A percentile compares a stretch with the other conserved stretches of the same genome.
phyloP scores from a whole-genome alignment of 352 stramenopile species.

The Phytophthora boehmeriae region DNA sequence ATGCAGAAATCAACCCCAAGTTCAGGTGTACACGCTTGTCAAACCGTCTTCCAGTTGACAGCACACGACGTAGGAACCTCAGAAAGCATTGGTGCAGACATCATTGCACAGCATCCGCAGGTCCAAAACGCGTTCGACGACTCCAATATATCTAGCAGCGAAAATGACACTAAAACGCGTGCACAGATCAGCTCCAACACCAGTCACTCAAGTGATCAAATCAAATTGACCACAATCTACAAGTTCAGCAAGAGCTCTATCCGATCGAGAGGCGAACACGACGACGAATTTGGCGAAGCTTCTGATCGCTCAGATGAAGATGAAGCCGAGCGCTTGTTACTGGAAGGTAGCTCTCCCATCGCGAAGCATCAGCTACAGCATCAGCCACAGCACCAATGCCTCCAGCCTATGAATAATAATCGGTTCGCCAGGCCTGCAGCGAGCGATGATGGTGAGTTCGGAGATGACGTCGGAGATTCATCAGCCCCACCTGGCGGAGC shows the following conservation, averaged over 20 bases:
- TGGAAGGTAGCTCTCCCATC: background rate
- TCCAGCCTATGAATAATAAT: background rate
- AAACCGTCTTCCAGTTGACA: background rate
- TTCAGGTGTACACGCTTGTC: background rate
- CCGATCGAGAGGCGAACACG: background rate
- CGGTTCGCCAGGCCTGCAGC: background rate
- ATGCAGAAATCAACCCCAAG: constrained; percentile 12
- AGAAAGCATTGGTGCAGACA: constrained; percentile 13
- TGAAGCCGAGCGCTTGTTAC: background rate
- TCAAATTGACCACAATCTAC: too few relatives aligned
- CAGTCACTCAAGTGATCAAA: too few relatives aligned
- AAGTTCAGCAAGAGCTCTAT: constrained; percentile 10
- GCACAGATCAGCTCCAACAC: too few relatives aligned
- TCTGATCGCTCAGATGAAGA: background rate
- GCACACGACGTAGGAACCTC: constrained; percentile 5
- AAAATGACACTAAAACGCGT: constrained; percentile 5
- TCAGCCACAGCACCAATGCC: too few relatives aligned
- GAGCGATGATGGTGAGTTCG: constrained; percentile 1
- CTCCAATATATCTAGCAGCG: background rate
- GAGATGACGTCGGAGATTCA: too few relatives aligned
- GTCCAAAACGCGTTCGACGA: constrained; percentile 22
- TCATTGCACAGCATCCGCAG: background rate
- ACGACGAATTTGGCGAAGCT: background rate
- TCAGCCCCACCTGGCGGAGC: background rate
- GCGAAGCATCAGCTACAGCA: background rate